Evolutionary conservation across 805 yeast genomes (phyloP), one percentile per base, ranked within the genome.

Genomic region (Monosporozyma servazzii): DNA sequence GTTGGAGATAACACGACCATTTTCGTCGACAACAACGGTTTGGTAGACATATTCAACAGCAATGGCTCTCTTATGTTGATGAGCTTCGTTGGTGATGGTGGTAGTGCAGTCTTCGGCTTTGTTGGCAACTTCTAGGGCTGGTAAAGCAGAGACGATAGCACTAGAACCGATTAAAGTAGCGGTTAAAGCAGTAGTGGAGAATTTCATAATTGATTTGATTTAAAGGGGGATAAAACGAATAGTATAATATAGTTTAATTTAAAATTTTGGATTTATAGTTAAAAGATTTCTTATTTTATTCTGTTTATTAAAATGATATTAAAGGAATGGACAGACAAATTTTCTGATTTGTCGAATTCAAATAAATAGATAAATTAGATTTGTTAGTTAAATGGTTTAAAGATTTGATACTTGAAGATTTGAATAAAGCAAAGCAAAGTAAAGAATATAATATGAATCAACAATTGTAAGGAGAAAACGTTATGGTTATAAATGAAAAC

Each of bases 11-110:
- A 36, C 48, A 21, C 31, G 27, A 31, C 48, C 45, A 57, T 70
- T 64, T 47, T 69, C 74, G 54, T 76, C 74, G 48, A 78, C 82
- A 25, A 78, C 73, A 48, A 78, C 76, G 31, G 82, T 77, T 58
- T 78, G 77, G 64, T 79, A 77, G 36, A 74, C 76, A 55, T 75
- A 75, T 61, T 75, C 77, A 54, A 75, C 71, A 43, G 77, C 79
- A 50, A 75, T 71, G 25, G 77, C 79, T 67, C 79, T 73, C 69
- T 73, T 75, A 63, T 76, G 79, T 55, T 68, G 78, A 64, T 75
- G 79, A 51, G 69, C 67, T 54, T 71, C 57, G 18, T 29, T 20
- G 18, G 51, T 48, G 10, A 58, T 56, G 21, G 69, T 63, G 49
- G 69, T 64, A 41, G 67, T 58, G 50, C 69, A 65, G 40, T 60